These are phyloP conservation scores for Boletus rubescentipes DNA, from an alignment of 768 basidiomycete species.

Conservation along the genomic window DNA sequence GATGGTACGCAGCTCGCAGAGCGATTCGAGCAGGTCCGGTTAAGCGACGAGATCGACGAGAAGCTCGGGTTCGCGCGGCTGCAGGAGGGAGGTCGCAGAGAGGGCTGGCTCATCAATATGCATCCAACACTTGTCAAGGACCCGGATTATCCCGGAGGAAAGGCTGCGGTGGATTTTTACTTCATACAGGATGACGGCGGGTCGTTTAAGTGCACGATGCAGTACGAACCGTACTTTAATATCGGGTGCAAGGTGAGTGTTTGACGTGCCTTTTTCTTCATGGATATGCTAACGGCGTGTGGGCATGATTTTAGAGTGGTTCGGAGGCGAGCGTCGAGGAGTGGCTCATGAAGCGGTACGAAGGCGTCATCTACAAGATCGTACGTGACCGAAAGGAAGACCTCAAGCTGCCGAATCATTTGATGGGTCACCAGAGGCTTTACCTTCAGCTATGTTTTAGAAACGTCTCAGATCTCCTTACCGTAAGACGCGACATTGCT, in stretches of 20 bases:
- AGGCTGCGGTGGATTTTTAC: conserved; percentile 92
- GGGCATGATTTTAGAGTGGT: conserved; percentile 52
- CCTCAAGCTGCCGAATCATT: conserved; percentile 91
- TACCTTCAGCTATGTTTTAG: conserved; percentile 89
- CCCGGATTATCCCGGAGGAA: conserved; percentile 78
- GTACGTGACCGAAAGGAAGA: conserved; percentile 88
- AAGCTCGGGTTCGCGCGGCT: conserved; percentile 84
- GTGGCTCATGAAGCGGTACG: conserved; percentile 92
- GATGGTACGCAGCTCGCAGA: conserved; percentile 88
- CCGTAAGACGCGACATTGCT: conserved; percentile 83
- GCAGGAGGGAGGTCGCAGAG: conserved; percentile 72
- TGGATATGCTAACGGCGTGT: conserved; percentile 1
- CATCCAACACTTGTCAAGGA: conserved; percentile 94
- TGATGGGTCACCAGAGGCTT: conserved; percentile 89
- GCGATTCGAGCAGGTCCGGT: conserved; percentile 73
- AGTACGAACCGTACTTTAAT: conserved; percentile 93
- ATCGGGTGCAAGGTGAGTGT: conserved; percentile 82
- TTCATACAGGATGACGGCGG: conserved; percentile 97
- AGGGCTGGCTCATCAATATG: conserved; percentile 99
- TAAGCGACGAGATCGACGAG: conserved; percentile 89
- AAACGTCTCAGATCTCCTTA: conserved; percentile 89
- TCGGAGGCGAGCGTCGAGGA: conserved; percentile 91
- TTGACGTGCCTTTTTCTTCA: conserved; percentile 16
- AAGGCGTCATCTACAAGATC: conserved; percentile 80
- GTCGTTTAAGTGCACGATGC: conserved; percentile 92